Evolutionary conservation across 768 basidiomycete species (phyloP).

Genomic region (Xerocomellus intermedius): DNA sequence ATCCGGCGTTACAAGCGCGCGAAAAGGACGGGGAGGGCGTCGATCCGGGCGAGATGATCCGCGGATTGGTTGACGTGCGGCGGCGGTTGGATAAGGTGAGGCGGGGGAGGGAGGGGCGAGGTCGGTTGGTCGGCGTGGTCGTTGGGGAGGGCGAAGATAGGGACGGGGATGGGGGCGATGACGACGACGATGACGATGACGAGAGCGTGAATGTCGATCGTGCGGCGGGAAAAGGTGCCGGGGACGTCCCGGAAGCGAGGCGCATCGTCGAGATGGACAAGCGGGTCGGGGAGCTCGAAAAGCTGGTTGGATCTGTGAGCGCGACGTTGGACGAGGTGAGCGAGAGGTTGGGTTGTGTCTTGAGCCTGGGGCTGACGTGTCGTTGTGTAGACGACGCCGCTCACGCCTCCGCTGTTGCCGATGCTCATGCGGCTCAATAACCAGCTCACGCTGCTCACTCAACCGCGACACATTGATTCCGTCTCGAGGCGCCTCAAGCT

Average conservation of each 20-base stretch:
- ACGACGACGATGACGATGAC: neutral
- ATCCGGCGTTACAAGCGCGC: conserved; percentile 59
- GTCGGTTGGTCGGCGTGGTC: conserved; percentile 58
- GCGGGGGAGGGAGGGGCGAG: conserved; percentile 63
- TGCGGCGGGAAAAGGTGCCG: neutral
- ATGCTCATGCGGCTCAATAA: conserved; percentile 79
- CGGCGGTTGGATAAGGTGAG: conserved; percentile 65
- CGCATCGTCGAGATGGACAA: conserved; percentile 74
- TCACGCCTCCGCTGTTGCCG: conserved; percentile 80
- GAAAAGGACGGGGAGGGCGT: conserved; percentile 51
- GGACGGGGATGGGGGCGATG: conserved; percentile 3
- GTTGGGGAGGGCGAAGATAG: conserved; percentile 31
- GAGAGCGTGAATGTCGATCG: neutral
- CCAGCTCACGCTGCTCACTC: conserved; percentile 85
- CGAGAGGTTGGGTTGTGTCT: neutral
- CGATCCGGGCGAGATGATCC: conserved; percentile 74
- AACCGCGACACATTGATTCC: conserved; percentile 94
- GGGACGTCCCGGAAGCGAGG: conserved; percentile 41
- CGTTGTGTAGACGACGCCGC: conserved; percentile 54
- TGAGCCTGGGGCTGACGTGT: conserved; percentile 4
- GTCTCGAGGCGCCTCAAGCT: conserved; percentile 92
- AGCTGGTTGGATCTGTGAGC: conserved; percentile 76
- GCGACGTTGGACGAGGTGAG: conserved; percentile 80
- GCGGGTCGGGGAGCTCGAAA: conserved; percentile 82
- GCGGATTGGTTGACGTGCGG: conserved; percentile 74